Conservation (phyloP, 2,329 filamentous ascomycete species). For the Paradendryphiella salina region DNA sequence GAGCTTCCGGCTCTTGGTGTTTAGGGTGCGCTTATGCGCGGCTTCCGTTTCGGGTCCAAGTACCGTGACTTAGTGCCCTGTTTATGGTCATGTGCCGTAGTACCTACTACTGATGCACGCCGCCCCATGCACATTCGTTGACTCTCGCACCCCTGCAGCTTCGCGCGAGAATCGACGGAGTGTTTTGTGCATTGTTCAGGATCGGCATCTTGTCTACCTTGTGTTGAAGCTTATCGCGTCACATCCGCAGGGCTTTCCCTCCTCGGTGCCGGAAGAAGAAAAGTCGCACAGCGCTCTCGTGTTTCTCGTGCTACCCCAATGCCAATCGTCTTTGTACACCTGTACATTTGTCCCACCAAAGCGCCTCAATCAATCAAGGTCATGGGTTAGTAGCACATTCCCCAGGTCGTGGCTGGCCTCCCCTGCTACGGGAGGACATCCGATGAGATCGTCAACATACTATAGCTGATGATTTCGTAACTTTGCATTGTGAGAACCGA, state of each 20-base stretch:
- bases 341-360: constrained; percentile 13
- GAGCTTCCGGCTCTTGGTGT: not conserved
- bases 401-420: not conserved
- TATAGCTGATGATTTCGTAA: not conserved
- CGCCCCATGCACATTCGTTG: constrained; percentile 2
- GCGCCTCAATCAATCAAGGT: constrained; percentile 10
- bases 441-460: not conserved
- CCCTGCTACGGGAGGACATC: not conserved
- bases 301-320: constrained; percentile 12
- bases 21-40: constrained; percentile 2
- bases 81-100: not conserved
- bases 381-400: constrained; percentile 9
- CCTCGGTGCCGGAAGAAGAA: constrained; percentile 9
- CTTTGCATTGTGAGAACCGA: not conserved
- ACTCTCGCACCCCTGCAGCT: not conserved
- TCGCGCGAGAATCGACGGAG: not conserved
- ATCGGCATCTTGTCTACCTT: not conserved
- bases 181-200: not conserved
- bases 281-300: constrained; percentile 10
- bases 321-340: constrained; percentile 10
- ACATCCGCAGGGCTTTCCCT: constrained; percentile 5
- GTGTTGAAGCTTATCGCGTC: constrained; percentile 1
- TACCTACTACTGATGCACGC: not conserved
- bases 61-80: constrained; percentile 4
- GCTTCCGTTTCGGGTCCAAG: constrained; percentile 2